These are phyloP conservation scores for Irpex rosettiformis DNA, from an alignment of 1,284 basidiomycete species.

Conservation along the genomic window DNA sequence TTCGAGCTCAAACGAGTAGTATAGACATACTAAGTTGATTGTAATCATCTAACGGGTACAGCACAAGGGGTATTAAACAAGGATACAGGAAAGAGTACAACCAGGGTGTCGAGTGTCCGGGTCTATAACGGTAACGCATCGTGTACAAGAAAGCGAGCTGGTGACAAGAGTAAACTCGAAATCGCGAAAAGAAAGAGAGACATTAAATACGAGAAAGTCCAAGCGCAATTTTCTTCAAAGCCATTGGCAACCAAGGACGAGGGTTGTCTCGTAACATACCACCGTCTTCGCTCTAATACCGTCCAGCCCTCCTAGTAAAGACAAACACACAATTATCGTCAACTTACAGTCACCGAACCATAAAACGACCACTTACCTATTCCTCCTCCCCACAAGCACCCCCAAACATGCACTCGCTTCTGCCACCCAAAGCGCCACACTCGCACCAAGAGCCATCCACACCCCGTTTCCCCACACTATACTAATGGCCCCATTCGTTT, in stretches of 20 bases:
- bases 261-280: background rate
- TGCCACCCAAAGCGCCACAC: constrained; percentile 45
- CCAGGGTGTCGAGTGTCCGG: too few relatives aligned
- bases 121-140: too few relatives aligned
- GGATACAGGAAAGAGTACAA: background rate
- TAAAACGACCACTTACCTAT: constrained; percentile 5
- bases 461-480: constrained; percentile 47
- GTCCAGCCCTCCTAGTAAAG: too few relatives aligned
- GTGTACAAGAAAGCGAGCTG: too few relatives aligned
- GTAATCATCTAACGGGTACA: too few relatives aligned
- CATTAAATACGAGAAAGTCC: too few relatives aligned
- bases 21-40: too few relatives aligned
- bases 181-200: too few relatives aligned
- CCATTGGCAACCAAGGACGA: background rate
- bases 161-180: background rate
- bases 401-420: constrained; percentile 38
- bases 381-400: constrained; percentile 24
- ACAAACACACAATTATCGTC: too few relatives aligned
- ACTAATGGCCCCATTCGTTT: constrained; percentile 36
- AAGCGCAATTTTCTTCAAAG: too few relatives aligned
- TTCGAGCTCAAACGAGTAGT: too few relatives aligned
- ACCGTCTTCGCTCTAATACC: background rate
- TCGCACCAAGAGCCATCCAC: constrained; percentile 51
- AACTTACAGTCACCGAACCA: too few relatives aligned
- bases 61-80: background rate